Evolutionary conservation across 352 stramenopile genomes (phyloP).

Genomic region (Pythium biforme): DNA sequence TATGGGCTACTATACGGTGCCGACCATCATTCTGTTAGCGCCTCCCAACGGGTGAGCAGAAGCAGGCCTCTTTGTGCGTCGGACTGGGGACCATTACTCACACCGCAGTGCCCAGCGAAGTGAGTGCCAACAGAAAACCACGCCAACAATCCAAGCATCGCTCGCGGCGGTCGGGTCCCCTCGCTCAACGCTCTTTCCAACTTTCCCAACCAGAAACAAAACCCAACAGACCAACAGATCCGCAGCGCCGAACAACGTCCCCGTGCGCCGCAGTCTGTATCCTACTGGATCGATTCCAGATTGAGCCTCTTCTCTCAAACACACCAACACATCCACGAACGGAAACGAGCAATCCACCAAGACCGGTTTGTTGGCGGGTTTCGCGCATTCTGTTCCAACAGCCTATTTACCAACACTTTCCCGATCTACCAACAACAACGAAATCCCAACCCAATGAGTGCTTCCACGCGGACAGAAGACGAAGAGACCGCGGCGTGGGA

Average conservation of each 20-base stretch:
- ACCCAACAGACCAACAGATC: conserved; percentile 8
- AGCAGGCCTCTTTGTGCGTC: conserved; percentile 21
- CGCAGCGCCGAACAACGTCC: neutral
- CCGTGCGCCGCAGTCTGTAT: conserved; percentile 11
- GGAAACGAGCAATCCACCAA: neutral
- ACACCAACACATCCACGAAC: neutral
- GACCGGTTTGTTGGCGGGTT: neutral
- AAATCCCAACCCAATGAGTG: conserved; percentile 3
- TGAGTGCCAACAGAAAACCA: conserved; percentile 21
- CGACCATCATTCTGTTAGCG: conserved; percentile 10
- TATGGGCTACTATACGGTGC: neutral
- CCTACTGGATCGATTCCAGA: conserved; percentile 11
- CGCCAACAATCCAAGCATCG: conserved; percentile 11
- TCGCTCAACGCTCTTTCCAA: neutral
- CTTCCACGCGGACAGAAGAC: conserved; percentile 34
- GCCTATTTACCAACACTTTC: neutral
- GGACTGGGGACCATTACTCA: conserved; percentile 33
- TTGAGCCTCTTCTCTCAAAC: neutral
- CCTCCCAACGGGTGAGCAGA: conserved; percentile 14
- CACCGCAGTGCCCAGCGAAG: conserved; percentile 24
- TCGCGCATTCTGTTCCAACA: neutral
- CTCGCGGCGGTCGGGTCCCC: neutral
- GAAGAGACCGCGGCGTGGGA: conserved; percentile 63
- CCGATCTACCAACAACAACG: neutral
- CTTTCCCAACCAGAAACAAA: conserved; percentile 9